phyloP scores from a whole-genome alignment of 1,139 yeast species.

The Casaregolazyma suthepensis region DNA sequence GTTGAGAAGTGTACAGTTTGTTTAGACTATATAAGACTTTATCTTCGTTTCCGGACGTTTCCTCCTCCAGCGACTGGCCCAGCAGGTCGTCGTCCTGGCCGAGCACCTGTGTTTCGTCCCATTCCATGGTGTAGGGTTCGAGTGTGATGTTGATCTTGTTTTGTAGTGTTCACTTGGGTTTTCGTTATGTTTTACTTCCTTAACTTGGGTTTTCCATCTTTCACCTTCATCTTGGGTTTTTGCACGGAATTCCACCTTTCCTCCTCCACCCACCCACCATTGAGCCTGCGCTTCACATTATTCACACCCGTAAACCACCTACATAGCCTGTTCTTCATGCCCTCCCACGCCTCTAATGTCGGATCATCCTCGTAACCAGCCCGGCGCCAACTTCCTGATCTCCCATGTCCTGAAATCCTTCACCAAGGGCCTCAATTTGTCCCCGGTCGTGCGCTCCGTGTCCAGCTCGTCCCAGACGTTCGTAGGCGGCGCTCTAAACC shows the following conservation, averaged over 20 bases:
- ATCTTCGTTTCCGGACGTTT: neutral
- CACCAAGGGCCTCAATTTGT: slow-evolving; percentile 12
- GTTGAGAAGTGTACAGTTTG: slow-evolving; percentile 1
- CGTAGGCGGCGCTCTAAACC: slow-evolving; percentile 56
- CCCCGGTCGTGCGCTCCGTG: slow-evolving; percentile 29
- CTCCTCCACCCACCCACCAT: no score
- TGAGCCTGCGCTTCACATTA: no score
- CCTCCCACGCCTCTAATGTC: neutral
- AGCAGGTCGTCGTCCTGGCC: slow-evolving; percentile 4
- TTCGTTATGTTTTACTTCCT: no score
- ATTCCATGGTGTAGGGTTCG: no score
- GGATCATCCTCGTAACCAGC: neutral
- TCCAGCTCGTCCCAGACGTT: slow-evolving; percentile 48
- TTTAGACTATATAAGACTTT: neutral
- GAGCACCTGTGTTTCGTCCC: slow-evolving; percentile 7
- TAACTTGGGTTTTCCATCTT: no score
- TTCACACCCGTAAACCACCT: no score
- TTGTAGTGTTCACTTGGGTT: no score
- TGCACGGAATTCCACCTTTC: no score
- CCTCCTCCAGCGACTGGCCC: slow-evolving; percentile 1
- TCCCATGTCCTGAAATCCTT: slow-evolving; percentile 8
- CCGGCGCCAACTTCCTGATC: slow-evolving; percentile 7
- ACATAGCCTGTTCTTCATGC: no score
- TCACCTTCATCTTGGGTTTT: no score
- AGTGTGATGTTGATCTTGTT: no score